Conservation (phyloP, 345 rosid species). For the Camelina hispida region DNA sequence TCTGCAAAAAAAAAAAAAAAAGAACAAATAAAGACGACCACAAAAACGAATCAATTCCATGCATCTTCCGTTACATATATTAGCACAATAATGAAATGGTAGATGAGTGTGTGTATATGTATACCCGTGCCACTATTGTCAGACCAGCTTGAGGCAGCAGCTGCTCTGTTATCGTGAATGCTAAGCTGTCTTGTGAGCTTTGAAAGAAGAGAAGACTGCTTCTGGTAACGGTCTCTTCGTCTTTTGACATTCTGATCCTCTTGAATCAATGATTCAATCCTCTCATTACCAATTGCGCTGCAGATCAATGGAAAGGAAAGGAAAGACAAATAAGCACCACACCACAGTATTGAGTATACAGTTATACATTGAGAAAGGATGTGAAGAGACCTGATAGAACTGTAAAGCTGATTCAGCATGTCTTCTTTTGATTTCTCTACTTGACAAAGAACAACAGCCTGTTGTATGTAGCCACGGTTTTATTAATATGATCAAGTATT, state of each 20-base stretch:
- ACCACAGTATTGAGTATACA: not conserved
- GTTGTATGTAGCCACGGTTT: slow-evolving; percentile 38
- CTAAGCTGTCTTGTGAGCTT: slow-evolving; percentile 84
- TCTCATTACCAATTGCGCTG: slow-evolving; percentile 75
- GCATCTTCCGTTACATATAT: not conserved
- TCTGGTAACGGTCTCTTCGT: slow-evolving; percentile 76
- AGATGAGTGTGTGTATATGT: not conserved
- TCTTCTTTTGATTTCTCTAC: slow-evolving; percentile 97
- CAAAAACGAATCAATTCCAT: not conserved
- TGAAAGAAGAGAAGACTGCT: slow-evolving; percentile 82
- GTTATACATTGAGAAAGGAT: not conserved
- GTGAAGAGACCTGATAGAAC: slow-evolving; percentile 71
- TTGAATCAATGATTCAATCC: slow-evolving; percentile 86
- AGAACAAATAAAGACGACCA: not conserved
- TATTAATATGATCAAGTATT: not conserved
- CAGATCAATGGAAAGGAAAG: slow-evolving; percentile 6
- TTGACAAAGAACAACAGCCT: slow-evolving; percentile 99
- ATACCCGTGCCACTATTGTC: slow-evolving; percentile 63
- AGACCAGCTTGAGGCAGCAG: slow-evolving; percentile 85
- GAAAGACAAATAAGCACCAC: slow-evolving; percentile 22
- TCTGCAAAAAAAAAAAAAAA: slow-evolving; percentile 49
- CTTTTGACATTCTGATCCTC: slow-evolving; percentile 90
- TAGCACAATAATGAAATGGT: not conserved
- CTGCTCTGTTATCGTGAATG: slow-evolving; percentile 84
- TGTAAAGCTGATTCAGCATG: slow-evolving; percentile 94